Evolutionary conservation across 208 protist genomes (phyloP).

Genomic region (Trypanosoma caninum): DNA sequence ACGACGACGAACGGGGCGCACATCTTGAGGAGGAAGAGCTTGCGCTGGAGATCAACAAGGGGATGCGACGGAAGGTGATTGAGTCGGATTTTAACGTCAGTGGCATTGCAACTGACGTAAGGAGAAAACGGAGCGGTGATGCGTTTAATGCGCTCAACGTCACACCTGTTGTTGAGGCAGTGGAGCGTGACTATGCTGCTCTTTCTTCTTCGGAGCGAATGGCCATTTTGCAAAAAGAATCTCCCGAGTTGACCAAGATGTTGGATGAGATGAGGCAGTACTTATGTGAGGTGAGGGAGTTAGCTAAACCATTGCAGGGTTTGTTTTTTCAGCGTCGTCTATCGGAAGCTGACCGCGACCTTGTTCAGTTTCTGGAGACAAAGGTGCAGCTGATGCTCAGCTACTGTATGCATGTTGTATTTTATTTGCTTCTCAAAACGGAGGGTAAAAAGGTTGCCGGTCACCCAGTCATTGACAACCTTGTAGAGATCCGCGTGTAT

Average conservation of each 20-base stretch:
- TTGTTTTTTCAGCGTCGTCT: slow-evolving; percentile 80
- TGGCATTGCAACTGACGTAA: slow-evolving; percentile 35
- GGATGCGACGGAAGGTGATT: slow-evolving; percentile 41
- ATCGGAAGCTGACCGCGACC: slow-evolving; percentile 62
- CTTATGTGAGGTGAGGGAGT: slow-evolving; percentile 80
- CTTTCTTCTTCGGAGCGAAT: slow-evolving; percentile 85
- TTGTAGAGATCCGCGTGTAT: slow-evolving; percentile 92
- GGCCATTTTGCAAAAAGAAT: slow-evolving; percentile 86
- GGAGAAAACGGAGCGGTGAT: slow-evolving; percentile 23
- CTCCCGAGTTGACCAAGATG: slow-evolving; percentile 89
- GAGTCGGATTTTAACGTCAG: slow-evolving; percentile 85
- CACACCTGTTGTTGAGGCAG: slow-evolving; percentile 71
- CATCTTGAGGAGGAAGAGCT: slow-evolving; percentile 81
- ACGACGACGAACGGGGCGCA: slow-evolving; percentile 71
- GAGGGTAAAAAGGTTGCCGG: slow-evolving; percentile 90
- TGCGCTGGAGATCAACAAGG: slow-evolving; percentile 57
- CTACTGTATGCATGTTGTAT: slow-evolving; percentile 95
- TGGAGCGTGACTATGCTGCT: slow-evolving; percentile 87
- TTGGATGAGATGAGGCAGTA: slow-evolving; percentile 84
- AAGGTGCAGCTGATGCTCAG: slow-evolving; percentile 94
- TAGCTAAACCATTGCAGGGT: slow-evolving; percentile 77
- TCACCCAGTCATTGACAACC: slow-evolving; percentile 92
- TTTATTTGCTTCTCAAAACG: slow-evolving; percentile 92
- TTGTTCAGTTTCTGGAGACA: slow-evolving; percentile 87
- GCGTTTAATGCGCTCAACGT: slow-evolving; percentile 33